Evolutionary conservation across 352 stramenopile species (phyloP), one percentile per base, ranked within the genome.

Genomic region (Phytophthora brassicae): DNA sequence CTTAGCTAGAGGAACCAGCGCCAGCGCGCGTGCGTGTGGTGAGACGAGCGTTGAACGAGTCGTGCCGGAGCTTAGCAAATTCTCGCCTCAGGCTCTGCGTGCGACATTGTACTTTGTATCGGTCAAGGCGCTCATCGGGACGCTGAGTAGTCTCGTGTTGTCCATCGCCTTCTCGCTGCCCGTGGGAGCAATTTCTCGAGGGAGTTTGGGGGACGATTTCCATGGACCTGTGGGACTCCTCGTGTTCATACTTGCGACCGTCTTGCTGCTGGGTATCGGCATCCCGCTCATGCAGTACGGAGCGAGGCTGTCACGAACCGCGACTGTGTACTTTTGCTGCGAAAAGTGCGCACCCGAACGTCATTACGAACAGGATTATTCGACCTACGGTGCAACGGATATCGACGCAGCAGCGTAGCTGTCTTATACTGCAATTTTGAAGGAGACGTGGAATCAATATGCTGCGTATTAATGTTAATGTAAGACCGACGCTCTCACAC

Each of bases 271-370:
- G 14, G 47, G 75, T 16, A 55, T 86, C 33, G 79, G 79, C 55
- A 73, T 79, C 56, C 70, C 64, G 22, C 64, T 88, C 58, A 87
- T 90, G 77, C 73, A 83, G 46, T 75, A 76, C 24, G 62, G 63
- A 3, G 81, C 75, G 24, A 59, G 56, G 6, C 50, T 87, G 9
- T 86, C 77, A 66, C 39, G 60, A 64, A 53, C 63, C 28, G 73
- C 77, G 5, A 88, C 81, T 24, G 75, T 78, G 41, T 86, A 79
- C 64, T 90, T 90, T 59, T 88, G 78, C 68, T 88, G 78, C 50
- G 81, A 90, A 39, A 76, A 73, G 50, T 85, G 83, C 43, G 72
- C 66, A 9, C 64, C 58, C 12, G 75, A 72, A 16, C 79, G 86
- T 59, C 64, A 73, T 33, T 79, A 79, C 36, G 35, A 74, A 14